Evolutionary conservation across 306 rosid genomes (phyloP).

Genomic region (Urtica urens): DNA sequence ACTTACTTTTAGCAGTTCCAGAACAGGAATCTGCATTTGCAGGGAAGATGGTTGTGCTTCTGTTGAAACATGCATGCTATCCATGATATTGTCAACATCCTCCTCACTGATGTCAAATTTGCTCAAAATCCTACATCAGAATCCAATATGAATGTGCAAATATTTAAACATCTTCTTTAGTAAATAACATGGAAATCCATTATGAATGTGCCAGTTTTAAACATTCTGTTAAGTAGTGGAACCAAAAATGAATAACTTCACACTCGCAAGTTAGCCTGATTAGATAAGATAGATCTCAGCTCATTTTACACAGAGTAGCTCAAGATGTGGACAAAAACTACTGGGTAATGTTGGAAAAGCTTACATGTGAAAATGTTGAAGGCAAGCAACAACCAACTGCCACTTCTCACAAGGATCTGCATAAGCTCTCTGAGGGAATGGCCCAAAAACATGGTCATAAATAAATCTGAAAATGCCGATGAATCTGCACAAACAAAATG

Average conservation of each 20-base stretch:
- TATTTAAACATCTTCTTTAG: not conserved
- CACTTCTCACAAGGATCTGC: conserved; percentile 82
- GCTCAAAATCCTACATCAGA: conserved; percentile 59
- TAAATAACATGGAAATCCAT: not conserved
- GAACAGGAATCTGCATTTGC: conserved; percentile 71
- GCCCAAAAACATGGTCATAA: conserved; percentile 95
- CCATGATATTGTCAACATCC: conserved; percentile 57
- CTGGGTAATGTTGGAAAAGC: conserved; percentile 23
- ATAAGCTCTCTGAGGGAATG: conserved; percentile 95
- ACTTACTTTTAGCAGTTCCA: conserved; percentile 82
- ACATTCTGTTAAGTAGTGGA: no score
- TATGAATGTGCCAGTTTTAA: no score
- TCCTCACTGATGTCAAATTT: conserved; percentile 74
- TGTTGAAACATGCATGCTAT: conserved; percentile 52
- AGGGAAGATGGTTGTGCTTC: conserved; percentile 53
- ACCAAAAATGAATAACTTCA: no score
- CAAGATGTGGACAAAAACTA: conserved; percentile 10
- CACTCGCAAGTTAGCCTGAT: not conserved
- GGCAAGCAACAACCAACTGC: conserved; percentile 87
- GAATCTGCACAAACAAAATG: conserved; percentile 42
- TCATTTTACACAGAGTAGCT: conserved; percentile 4
- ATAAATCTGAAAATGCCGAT: conserved; percentile 88
- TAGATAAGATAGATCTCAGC: not conserved
- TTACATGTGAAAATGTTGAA: conserved; percentile 81
- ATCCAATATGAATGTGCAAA: conserved; percentile 4